phyloP scores from a whole-genome alignment of 805 yeast genomes.

The Kazachstania viticola region DNA sequence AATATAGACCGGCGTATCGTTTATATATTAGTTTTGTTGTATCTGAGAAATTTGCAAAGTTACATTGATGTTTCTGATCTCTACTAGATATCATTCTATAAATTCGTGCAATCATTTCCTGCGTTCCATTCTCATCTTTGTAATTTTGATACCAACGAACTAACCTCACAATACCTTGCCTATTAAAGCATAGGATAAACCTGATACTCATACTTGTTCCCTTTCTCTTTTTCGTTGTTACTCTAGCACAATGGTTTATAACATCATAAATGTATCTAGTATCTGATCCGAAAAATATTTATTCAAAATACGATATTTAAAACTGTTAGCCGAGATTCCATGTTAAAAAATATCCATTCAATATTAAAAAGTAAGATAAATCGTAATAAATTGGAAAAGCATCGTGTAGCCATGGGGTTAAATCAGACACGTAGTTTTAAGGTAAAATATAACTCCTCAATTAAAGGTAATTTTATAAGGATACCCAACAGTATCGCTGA shows the following conservation, averaged over 20 bases:
- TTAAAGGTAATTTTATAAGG: conserved; percentile 21
- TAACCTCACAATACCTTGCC: conserved; percentile 87
- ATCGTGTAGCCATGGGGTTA: too few species aligned
- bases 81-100: conserved; percentile 72
- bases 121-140: conserved; percentile 16
- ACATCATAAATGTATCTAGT: neutral
- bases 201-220: conserved; percentile 50
- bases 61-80: conserved; percentile 74
- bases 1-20: conserved; percentile 84
- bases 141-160: conserved; percentile 56
- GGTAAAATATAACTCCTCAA: too few species aligned
- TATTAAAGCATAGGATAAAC: conserved; percentile 69
- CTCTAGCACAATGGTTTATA: neutral
- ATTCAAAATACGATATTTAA: too few species aligned
- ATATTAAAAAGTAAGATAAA: too few species aligned
- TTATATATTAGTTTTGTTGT: conserved; percentile 64
- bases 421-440: too few species aligned
- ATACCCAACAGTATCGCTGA: conserved; percentile 11
- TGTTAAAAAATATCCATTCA: too few species aligned
- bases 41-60: conserved; percentile 62
- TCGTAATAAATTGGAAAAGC: too few species aligned
- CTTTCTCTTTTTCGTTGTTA: too few species aligned
- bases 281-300: too few species aligned
- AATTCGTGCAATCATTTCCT: conserved; percentile 32
- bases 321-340: too few species aligned